A percentile compares a stretch with the other conserved stretches of the same genome.
phyloP scores from a whole-genome alignment of 192 early-diverging fungal genomes.

The Coemansia sp. region DNA sequence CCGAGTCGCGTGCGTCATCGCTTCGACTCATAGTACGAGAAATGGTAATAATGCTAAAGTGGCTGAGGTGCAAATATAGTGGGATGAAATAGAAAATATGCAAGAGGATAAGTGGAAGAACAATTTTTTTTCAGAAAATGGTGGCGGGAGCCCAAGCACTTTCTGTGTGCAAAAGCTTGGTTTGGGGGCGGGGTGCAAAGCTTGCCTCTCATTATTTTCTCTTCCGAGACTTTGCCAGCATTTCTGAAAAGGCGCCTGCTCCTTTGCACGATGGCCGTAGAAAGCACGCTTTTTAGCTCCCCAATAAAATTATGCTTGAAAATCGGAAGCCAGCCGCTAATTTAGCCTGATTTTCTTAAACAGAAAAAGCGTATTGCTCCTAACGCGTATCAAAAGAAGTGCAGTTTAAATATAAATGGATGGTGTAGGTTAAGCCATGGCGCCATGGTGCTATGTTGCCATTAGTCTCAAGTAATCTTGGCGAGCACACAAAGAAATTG shows the following conservation, averaged over 20 bases:
- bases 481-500: no score
- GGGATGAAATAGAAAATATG: neutral
- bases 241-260: neutral
- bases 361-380: neutral
- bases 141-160: neutral
- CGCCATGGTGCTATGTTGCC: no score
- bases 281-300: neutral
- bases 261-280: neutral
- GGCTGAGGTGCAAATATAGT: neutral
- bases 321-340: constrained; percentile 1
- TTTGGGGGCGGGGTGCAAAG: neutral
- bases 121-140: neutral
- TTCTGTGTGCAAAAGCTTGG: neutral
- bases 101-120: neutral
- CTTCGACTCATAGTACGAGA: neutral
- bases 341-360: neutral
- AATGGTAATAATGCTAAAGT: neutral
- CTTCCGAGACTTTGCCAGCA: neutral
- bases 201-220: neutral
- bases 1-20: neutral
- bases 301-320: neutral
- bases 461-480: no score
- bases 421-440: neutral
- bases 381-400: neutral
- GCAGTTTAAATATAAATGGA: neutral